phyloP scores from a whole-genome alignment of 2,329 filamentous ascomycete genomes.

The Calonectria honghensis region DNA sequence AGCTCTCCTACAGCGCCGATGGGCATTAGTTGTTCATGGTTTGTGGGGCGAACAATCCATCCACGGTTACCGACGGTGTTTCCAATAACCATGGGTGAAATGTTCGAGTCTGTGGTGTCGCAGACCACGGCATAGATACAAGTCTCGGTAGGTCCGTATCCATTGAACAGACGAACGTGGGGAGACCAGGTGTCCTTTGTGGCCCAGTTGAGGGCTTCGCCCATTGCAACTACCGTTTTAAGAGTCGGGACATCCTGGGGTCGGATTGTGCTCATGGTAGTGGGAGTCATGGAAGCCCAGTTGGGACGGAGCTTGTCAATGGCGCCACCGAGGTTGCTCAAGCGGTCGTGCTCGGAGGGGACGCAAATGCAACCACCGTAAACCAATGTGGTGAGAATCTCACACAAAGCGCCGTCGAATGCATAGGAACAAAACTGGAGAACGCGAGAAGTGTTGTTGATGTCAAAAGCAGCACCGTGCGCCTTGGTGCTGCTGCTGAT shows the following conservation, averaged over 20 bases:
- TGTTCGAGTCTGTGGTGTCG: constrained; percentile 2
- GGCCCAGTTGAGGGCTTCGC: constrained; percentile 19
- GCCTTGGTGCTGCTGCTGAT: constrained; percentile 18
- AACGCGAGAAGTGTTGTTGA: constrained; percentile 2
- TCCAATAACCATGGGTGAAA: constrained; percentile 9
- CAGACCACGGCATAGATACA: constrained; percentile 11
- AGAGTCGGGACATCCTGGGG: constrained; percentile 8
- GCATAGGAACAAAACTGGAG: constrained; percentile 7
- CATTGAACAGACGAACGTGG: constrained; percentile 9
- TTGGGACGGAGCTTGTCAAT: background rate
- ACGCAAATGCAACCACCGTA: constrained; percentile 21
- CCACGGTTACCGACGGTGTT: constrained; percentile 13
- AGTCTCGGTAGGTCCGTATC: constrained; percentile 18
- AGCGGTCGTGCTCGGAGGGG: constrained; percentile 4
- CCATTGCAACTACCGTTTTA: background rate
- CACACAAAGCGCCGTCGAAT: background rate
- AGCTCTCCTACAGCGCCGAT: constrained; percentile 15
- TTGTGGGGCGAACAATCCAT: constrained; percentile 9
- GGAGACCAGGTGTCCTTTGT: constrained; percentile 13
- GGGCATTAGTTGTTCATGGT: constrained; percentile 8
- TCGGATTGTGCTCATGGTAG: constrained; percentile 5
- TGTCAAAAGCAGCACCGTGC: background rate
- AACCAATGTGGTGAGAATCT: constrained; percentile 5
- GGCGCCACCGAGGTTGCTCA: background rate
- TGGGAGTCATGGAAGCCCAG: constrained; percentile 6